Conservation (phyloP, 2,329 filamentous ascomycete species). For the Aspergillus proliferans region DNA sequence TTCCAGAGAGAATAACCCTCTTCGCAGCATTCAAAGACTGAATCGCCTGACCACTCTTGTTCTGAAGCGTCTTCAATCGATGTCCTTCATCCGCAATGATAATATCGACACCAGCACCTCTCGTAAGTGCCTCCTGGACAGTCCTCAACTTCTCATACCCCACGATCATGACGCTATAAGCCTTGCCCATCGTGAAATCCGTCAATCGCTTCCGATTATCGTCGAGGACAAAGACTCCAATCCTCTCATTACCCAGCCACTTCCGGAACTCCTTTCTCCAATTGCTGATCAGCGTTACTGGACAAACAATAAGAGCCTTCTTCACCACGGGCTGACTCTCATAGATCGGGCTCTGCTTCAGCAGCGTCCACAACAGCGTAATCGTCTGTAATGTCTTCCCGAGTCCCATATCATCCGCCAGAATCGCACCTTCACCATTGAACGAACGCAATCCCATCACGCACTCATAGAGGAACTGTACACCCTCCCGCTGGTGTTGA, state of each 20-base stretch:
- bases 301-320: conserved; percentile 67
- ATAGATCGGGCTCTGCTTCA: conserved; percentile 65
- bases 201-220: conserved; percentile 55
- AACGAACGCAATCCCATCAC: conserved; percentile 65
- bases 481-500: conserved; percentile 63
- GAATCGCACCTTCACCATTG: conserved; percentile 62
- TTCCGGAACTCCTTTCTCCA: conserved; percentile 69
- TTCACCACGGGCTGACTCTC: conserved; percentile 56
- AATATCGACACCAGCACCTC: conserved; percentile 60
- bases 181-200: conserved; percentile 63
- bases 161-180: conserved; percentile 66
- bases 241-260: conserved; percentile 64
- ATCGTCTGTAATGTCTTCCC: conserved; percentile 71
- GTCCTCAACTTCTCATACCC: conserved; percentile 65
- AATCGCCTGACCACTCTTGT: conserved; percentile 62
- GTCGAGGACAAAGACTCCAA: conserved; percentile 62
- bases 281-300: conserved; percentile 65
- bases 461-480: conserved; percentile 67
- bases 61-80: conserved; percentile 61
- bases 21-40: conserved; percentile 57
- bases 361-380: conserved; percentile 62
- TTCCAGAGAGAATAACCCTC: conserved; percentile 59
- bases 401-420: conserved; percentile 71
- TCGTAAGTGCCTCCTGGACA: conserved; percentile 60
- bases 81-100: conserved; percentile 66